phyloP scores from a whole-genome alignment of 495 filamentous ascomycete species.

The Neurospora sp. region DNA sequence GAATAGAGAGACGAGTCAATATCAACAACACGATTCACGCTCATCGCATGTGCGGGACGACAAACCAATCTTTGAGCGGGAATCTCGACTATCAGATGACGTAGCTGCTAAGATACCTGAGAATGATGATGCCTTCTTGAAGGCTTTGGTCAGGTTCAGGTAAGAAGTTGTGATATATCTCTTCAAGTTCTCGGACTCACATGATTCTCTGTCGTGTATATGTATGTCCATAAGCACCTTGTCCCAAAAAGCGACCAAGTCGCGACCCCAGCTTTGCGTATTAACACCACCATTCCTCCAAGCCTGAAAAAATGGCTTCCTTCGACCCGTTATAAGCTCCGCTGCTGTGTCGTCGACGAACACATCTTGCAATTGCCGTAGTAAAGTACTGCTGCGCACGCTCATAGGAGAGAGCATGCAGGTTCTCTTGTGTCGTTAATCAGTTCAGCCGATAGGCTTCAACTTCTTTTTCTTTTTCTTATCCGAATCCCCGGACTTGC shows the following conservation, averaged over 20 bases:
- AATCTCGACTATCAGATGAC: neutral
- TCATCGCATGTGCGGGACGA: neutral
- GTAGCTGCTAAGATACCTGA: neutral
- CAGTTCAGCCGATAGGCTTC: conserved; percentile 39
- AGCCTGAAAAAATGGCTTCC: neutral
- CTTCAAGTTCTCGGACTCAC: neutral
- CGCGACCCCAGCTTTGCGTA: neutral
- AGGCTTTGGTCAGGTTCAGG: neutral
- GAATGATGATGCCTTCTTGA: neutral
- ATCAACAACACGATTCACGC: neutral
- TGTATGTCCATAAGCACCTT: neutral
- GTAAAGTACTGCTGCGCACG: neutral
- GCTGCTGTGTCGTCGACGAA: neutral
- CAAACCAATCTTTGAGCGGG: neutral
- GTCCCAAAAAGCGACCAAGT: neutral
- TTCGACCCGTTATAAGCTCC: neutral
- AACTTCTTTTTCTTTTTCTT: conserved; percentile 95
- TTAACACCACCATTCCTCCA: neutral
- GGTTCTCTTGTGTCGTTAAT: neutral
- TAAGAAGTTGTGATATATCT: neutral
- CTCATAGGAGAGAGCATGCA: neutral
- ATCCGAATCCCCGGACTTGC: conserved; percentile 47
- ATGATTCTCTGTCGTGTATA: neutral
- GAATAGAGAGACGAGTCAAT: neutral
- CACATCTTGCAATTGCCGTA: neutral